These are phyloP conservation scores for Aspergillus quadrilineatus DNA, from an alignment of 2,329 filamentous ascomycete genomes.

Conservation along the genomic window DNA sequence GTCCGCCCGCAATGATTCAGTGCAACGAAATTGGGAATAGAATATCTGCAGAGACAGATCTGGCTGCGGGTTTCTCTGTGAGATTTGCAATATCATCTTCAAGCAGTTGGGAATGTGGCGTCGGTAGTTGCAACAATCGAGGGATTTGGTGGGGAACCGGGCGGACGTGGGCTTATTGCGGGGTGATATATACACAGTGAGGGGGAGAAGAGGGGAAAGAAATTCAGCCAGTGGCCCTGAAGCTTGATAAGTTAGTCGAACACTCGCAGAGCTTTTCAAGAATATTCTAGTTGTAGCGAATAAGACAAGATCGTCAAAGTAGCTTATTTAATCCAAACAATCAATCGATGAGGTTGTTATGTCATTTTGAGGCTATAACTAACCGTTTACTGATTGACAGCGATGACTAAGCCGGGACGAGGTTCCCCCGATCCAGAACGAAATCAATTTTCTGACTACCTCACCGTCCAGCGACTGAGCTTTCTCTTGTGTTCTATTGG, in stretches of 20 bases:
- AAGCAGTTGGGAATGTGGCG: constrained; percentile 18
- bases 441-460: not conserved
- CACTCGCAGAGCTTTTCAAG: not conserved
- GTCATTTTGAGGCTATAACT: not conserved
- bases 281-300: not conserved
- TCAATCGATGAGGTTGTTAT: no score
- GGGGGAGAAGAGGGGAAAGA: not conserved
- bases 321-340: not conserved
- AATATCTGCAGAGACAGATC: constrained; percentile 13
- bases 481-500: constrained; percentile 8
- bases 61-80: constrained; percentile 34
- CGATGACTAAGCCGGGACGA: not conserved
- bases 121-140: constrained; percentile 18
- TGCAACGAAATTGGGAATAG: constrained; percentile 8
- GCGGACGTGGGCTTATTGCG: constrained; percentile 28
- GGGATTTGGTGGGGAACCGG: constrained; percentile 19
- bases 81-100: constrained; percentile 24
- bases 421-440: constrained; percentile 3
- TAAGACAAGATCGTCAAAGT: not conserved
- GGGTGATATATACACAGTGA: constrained; percentile 17
- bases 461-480: not conserved
- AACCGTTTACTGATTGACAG: not conserved
- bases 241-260: not conserved
- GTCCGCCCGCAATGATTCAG: constrained; percentile 41
- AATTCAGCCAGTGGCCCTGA: not conserved